A percentile compares a stretch with the other conserved stretches of the same genome.
phyloP scores from a whole-genome alignment of 2,329 filamentous ascomycete species.

The Penicillium sp. region DNA sequence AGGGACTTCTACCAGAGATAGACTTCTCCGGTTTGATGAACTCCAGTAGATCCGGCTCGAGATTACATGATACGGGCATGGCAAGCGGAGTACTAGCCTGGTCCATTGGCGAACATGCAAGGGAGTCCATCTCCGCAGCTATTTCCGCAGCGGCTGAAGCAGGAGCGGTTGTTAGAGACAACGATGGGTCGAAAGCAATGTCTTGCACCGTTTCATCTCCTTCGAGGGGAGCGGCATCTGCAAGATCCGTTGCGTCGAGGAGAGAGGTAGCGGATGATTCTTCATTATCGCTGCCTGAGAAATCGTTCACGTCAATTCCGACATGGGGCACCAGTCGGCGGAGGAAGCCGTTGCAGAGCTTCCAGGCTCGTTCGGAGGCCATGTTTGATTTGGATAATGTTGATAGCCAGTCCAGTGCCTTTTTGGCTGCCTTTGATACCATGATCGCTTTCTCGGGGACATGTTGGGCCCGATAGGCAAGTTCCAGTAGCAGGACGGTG shows the following conservation, averaged over 20 bases:
- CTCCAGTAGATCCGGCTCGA: slow-evolving; percentile 30
- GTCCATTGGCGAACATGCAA: slow-evolving; percentile 28
- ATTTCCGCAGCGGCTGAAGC: slow-evolving; percentile 9
- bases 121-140: slow-evolving; percentile 22
- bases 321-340: slow-evolving; percentile 35
- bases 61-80: slow-evolving; percentile 13
- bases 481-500: slow-evolving; percentile 45
- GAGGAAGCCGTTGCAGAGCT: slow-evolving; percentile 38
- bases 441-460: slow-evolving; percentile 42
- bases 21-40: slow-evolving; percentile 32
- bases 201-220: slow-evolving; percentile 11
- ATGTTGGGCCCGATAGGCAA: slow-evolving; percentile 44
- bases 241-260: slow-evolving; percentile 17
- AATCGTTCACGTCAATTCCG: slow-evolving; percentile 30
- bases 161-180: slow-evolving; percentile 6
- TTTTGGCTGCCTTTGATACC: slow-evolving; percentile 36
- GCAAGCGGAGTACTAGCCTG: slow-evolving; percentile 22
- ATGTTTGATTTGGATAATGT: slow-evolving; percentile 31
- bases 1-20: slow-evolving; percentile 20
- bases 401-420: slow-evolving; percentile 36
- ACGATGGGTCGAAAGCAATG: slow-evolving; percentile 23
- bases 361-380: slow-evolving; percentile 35
- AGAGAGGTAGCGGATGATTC: slow-evolving; percentile 18
- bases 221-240: slow-evolving; percentile 10
- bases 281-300: slow-evolving; percentile 27